These are phyloP conservation scores for Ophidiomyces ophidiicola DNA, from an alignment of 2,329 filamentous ascomycete genomes.

Conservation along the genomic window DNA sequence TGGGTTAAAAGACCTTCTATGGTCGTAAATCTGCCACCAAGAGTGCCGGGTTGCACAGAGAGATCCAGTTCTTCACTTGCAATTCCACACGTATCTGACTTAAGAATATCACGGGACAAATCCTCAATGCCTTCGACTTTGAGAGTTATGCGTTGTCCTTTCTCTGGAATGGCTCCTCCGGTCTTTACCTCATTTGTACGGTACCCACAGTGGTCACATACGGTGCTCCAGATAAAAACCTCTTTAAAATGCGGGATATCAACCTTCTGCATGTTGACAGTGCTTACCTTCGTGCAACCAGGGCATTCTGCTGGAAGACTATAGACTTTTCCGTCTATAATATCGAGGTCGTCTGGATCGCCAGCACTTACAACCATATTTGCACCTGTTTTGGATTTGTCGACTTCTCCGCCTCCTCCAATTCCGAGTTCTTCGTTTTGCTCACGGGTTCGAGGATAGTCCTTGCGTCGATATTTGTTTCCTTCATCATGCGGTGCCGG, in stretches of 20 bases:
- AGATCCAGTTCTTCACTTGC: slow-evolving; percentile 78
- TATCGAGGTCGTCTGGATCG: slow-evolving; percentile 58
- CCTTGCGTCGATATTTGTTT: slow-evolving; percentile 79
- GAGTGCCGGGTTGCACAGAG: slow-evolving; percentile 79
- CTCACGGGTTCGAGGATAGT: slow-evolving; percentile 69
- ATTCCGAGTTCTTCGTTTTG: slow-evolving; percentile 83
- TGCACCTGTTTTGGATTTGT: slow-evolving; percentile 20
- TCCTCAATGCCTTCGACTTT: slow-evolving; percentile 58
- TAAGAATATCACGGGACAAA: slow-evolving; percentile 83
- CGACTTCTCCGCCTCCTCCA: slow-evolving; percentile 34
- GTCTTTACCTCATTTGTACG: slow-evolving; percentile 96
- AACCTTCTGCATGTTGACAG: slow-evolving; percentile 97
- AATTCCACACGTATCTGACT: slow-evolving; percentile 83
- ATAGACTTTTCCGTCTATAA: slow-evolving; percentile 86
- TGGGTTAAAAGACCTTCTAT: slow-evolving; percentile 88
- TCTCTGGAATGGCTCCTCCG: slow-evolving; percentile 76
- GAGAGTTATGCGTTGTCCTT: slow-evolving; percentile 73
- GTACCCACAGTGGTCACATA: slow-evolving; percentile 85
- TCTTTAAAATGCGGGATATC: slow-evolving; percentile 97
- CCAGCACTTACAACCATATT: slow-evolving; percentile 35
- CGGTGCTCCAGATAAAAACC: slow-evolving; percentile 88
- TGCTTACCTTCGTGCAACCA: slow-evolving; percentile 72
- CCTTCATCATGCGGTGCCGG: slow-evolving; percentile 62
- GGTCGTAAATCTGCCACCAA: slow-evolving; percentile 93
- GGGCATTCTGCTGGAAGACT: slow-evolving; percentile 85